Evolutionary conservation across 2,329 filamentous ascomycete species (phyloP), one percentile per base, ranked within the genome.

Genomic region (Aspergillus sergii): DNA sequence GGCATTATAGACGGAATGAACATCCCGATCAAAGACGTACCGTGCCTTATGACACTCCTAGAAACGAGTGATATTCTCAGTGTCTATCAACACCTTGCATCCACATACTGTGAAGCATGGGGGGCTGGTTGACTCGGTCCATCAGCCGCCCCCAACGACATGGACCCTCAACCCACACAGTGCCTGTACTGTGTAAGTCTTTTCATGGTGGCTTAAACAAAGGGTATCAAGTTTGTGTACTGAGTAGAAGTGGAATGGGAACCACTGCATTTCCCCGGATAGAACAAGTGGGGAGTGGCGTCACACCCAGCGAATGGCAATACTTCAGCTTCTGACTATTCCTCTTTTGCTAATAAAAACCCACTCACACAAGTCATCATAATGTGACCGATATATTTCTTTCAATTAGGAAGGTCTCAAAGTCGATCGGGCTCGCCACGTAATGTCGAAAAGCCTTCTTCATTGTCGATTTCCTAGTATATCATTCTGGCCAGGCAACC

Each of bases 351-450:
- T 28, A 23, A 57, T 50, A 21, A 14, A 14, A 45, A 26, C 41
- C 46, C 46, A 51, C 28, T 8, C n/a, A 19, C 14, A 10, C 26
- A 51, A 30, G 39, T 41, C 39, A 41, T 59, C 30, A 12, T 23
- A 54, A 39, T 54, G 12, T 36, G 30, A 54, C 36, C 51, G 32
- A 54, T n/a, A 36, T 30, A 28, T 28, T 28, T 28, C 26, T 34
- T 34, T 34, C 11, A 21, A 55, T 55, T n/a, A 21, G 58, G 58
- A 54, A 59, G n/a, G 48, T 51, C n/a, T 28, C 16, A 12, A 41
- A 30, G 57, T 57, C 62, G 62, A 61, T 60, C 62, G 6, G 51
- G 21, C 46, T 51, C 50, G 61, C 61, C 61, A 60, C 58, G 58
- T 64, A 54, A 60, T 56, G 21, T 14, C 28, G 12, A 58, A 23